Evolutionary conservation across 2,329 filamentous ascomycete species (phyloP), one percentile per base, ranked within the genome.

Genomic region (Tolypocladium ophioglossoides): DNA sequence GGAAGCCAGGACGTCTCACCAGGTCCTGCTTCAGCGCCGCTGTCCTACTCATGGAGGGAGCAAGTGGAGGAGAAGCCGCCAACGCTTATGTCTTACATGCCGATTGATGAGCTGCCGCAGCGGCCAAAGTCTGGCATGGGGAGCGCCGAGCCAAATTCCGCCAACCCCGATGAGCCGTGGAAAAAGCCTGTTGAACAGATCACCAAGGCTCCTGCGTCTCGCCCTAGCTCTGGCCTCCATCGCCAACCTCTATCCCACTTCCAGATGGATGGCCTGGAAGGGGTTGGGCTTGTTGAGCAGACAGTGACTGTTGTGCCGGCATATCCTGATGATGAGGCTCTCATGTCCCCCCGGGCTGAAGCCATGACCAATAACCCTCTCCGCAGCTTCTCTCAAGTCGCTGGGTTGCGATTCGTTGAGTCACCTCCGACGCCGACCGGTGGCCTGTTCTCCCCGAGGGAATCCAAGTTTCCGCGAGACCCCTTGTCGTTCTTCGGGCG

Each of bases 341-440:
- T 88, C 11, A 78, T 89, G 75, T 90, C 86, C 3, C 87, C 88
- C 0, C 79, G 87, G 46, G 83, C 77, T 1, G 84, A 87, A 62
- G 82, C 84, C 18, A 91, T 91, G 75, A 89, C 85, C 2, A 81
- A 78, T 57, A 85, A 87, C 57, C 82, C 83, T 2, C 75, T 87
- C 51, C 80, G 82, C 53, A 72, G 76, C 37, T 57, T 61, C 24
- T 64, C 74, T 8, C 72, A 71, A 32, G 61, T 76, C 34, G 62
- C 72, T 1, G 78, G 76, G 12, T 72, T 82, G 72, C 74, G 73
- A 39, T 79, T 82, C 57, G 70, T 77, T 12, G 77, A 82, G 58
- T 69, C 72, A 5, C 76, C 78, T 3, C 74, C 78, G 10, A 78
- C 78, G 0, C 77, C 79, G 1, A 71, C 67, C 16, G 76, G 78